These are phyloP conservation scores for barley (Hordeum vulgare) DNA, from an alignment of 176 grass and related monocot genomes.

Conservation along the genomic window MorexV3_pseudomolecules_assembly NC_058522.1:423487777-423488276, in stretches of 20 bases:
- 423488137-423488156: not conserved
- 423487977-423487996: not conserved
- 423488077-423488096: not conserved
- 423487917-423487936: slow-evolving; percentile 22
- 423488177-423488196: slow-evolving; percentile 7
- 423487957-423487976: not conserved
- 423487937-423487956: not conserved
- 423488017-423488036: not conserved
- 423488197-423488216: slow-evolving; percentile 11
- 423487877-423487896: slow-evolving; percentile 30
- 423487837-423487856: slow-evolving; percentile 25
- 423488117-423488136: not conserved
- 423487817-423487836: not conserved
- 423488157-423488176: slow-evolving; percentile 4
- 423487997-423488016: not conserved
- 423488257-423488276: not conserved
- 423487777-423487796: too few relatives aligned
- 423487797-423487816: too few relatives aligned
- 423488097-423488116: not conserved
- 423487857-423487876: slow-evolving; percentile 25
- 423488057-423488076: not conserved
- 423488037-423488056: not conserved
- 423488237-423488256: not conserved
- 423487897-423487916: slow-evolving; percentile 28
- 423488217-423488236: too few relatives aligned